Evolutionary conservation across 306 rosid species (phyloP).

Genomic region (Carpinus viminea): DNA sequence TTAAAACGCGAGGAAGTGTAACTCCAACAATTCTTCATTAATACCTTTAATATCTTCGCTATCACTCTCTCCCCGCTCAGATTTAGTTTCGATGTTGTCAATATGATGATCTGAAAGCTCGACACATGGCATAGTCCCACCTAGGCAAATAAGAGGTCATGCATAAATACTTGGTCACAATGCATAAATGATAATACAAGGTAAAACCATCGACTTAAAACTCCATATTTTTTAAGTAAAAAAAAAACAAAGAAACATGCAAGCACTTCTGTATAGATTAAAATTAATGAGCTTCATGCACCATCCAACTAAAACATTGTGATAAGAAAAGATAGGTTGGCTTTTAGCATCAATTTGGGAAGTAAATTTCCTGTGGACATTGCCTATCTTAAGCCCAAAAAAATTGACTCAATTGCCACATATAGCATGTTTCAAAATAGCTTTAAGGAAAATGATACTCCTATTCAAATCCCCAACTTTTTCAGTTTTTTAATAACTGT

Average conservation of each 20-base stretch:
- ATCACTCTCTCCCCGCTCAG: slow-evolving; percentile 74
- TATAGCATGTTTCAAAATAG: neutral
- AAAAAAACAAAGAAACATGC: neutral
- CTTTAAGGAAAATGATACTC: neutral
- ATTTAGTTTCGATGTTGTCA: slow-evolving; percentile 59
- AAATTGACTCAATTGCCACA: neutral
- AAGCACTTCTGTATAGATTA: neutral
- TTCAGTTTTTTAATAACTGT: neutral
- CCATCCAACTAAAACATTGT: neutral
- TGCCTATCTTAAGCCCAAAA: neutral
- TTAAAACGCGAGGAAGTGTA: neutral
- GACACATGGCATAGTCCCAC: slow-evolving; percentile 91
- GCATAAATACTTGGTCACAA: neutral
- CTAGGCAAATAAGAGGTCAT: slow-evolving; percentile 38
- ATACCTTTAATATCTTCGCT: slow-evolving; percentile 82
- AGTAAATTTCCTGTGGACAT: no score
- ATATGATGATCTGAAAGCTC: slow-evolving; percentile 71
- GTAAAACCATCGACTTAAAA: slow-evolving; percentile 2
- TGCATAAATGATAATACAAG: neutral
- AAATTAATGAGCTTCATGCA: neutral
- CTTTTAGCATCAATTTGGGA: neutral
- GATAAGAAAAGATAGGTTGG: neutral
- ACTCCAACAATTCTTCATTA: slow-evolving; percentile 8
- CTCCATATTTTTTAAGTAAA: neutral
- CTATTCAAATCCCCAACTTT: neutral